Evolutionary conservation across 2,329 filamentous ascomycete species (phyloP), one percentile per base, ranked within the genome.

Genomic region (Botrytis pseudocinerea): DNA sequence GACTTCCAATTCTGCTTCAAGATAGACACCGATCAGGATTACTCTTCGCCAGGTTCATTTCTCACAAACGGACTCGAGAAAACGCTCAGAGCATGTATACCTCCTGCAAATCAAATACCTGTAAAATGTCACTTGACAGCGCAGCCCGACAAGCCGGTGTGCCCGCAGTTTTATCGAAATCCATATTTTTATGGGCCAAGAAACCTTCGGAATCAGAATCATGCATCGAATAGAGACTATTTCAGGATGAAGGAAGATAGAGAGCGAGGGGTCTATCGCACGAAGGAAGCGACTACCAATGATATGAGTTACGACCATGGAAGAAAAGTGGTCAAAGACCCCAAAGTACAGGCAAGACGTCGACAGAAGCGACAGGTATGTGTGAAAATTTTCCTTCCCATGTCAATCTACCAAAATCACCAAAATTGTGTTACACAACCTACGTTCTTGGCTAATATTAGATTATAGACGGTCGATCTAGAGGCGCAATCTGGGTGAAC

Each of bases 131-230:
- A 54, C 14, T 16, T 68, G 3, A 38, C 10, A 38, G 25, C 18
- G 42, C 64, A 54, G 32, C 64, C 64, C 4, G 46, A 25, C 9
- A 68, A 68, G 35, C 46, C 64, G 9, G 46, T 68, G 16, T 40
- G 64, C 51, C 64, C 46, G 6, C 64, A 68, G 20, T 54, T 28
- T 10, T 68, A 68, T 68, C 64, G 46, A 22, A 54, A 54, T 8
- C 25, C 46, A 4, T 6, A n/a, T 54, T n/a, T 48, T 9, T 68
- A 68, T 18, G 64, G 64, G 3, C 64, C 12, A 10, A 40, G 32
- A 28, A 14, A 28, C 9, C 16, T 68, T 22, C 64, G 46, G 12
- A 68, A 68, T 40, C 18, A 14, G 35, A 28, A 68, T 28, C 64
- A 68, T 35, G 35, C 25, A 54, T 51, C 46, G 35, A 68, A 68